These are phyloP conservation scores for Gloeopeniophorella convolvens DNA, from an alignment of 768 basidiomycete genomes.

Conservation along the genomic window DNA sequence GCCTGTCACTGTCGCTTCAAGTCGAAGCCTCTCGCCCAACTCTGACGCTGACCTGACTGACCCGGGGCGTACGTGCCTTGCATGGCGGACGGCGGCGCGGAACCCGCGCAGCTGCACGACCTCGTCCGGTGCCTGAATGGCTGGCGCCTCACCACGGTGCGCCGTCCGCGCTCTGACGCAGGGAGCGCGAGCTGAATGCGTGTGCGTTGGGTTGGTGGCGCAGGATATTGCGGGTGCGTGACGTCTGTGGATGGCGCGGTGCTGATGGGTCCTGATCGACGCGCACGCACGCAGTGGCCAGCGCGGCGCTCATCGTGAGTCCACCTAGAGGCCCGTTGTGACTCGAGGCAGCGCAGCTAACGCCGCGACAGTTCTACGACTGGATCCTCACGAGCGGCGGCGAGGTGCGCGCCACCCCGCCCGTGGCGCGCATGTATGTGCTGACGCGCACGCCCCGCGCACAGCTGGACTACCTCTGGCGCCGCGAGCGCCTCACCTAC, in stretches of 20 bases:
- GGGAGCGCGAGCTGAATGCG: background rate
- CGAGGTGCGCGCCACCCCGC: background rate
- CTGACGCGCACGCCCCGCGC: too few relatives aligned
- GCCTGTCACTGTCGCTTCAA: too few relatives aligned
- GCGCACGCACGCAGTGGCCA: too few relatives aligned
- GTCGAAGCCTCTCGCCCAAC: too few relatives aligned
- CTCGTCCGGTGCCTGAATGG: background rate
- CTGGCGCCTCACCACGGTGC: background rate
- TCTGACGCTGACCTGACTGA: too few relatives aligned
- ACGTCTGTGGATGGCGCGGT: background rate
- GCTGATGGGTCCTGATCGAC: too few relatives aligned
- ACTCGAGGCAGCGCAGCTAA: background rate
- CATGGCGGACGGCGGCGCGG: background rate
- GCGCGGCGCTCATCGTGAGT: conserved; percentile 8
- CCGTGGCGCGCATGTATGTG: too few relatives aligned
- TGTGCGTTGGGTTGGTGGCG: background rate
- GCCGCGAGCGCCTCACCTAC: background rate
- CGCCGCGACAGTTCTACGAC: conserved; percentile 9
- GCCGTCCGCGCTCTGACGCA: background rate
- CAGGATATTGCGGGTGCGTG: conserved; percentile 3
- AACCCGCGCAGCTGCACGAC: background rate
- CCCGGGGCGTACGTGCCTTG: too few relatives aligned
- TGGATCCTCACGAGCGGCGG: conserved; percentile 4
- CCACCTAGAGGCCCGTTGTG: background rate
- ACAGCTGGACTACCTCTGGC: conserved; percentile 10